Evolutionary conservation across 129 eudicot genomes (phyloP), one percentile per base, ranked within the genome.

Genomic region (Chrysanthemum lavandulifolium): DNA sequence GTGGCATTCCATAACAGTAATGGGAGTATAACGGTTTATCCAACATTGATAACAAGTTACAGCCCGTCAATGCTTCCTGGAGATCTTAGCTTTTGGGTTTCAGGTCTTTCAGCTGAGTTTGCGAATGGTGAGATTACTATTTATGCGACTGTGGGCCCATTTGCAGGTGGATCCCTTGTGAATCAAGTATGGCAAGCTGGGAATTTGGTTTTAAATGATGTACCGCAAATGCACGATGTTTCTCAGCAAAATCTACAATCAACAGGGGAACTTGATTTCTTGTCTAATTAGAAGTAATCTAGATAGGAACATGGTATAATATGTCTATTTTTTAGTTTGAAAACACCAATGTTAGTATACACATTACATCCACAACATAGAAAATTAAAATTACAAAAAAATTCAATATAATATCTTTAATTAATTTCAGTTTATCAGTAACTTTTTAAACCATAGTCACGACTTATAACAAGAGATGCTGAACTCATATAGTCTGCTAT

Each of bases 381-480:
- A 36, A 36, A 36, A 36, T 36, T 36, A 36, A 36, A 36, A 6
- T 36, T 36, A 36, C 43, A 36, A 36, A 36, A 4, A 33, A 4
- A 4, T 33, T 33, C 40, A 33, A 33, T 33, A 33, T 33, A 33
- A 33, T 33, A 40, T 40, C 10, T 40, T 40, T 6, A 6, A 40
- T 40, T 6, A 40, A 6, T 40, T 7, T 40, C 9, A 40, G 47
- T 40, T 40, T 40, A 40, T 40, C 47, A 40, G 9, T 40, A 40
- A 40, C 47, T 40, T 40, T 36, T 40, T 40, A 7, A 8, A 40
- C 47, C 10, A 40, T 40, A 7, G 47, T 40, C 9, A 6, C 10
- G 47, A 73, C 98, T 94, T 78, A 94, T 90, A 13, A 94, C 97
- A 71, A 94, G 89, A 77, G 97, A 88, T 47, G 98, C 89, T 56